These are phyloP conservation scores for Halenospora varia DNA, from an alignment of 495 filamentous ascomycete species.

Conservation along the genomic window DNA sequence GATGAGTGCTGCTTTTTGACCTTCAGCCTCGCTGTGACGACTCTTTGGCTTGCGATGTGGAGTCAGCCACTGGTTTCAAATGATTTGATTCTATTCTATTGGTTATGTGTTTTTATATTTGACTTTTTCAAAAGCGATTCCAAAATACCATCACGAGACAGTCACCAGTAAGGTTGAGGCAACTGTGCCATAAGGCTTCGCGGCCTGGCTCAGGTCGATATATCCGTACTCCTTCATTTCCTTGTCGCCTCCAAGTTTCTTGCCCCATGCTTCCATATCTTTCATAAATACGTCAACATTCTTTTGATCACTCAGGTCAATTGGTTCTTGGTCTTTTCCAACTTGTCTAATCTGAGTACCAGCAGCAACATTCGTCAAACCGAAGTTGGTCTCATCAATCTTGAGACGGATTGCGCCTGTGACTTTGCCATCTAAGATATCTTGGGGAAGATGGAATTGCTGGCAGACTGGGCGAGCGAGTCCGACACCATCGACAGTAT, in stretches of 20 bases:
- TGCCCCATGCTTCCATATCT: constrained; percentile 20
- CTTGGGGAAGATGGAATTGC: constrained; percentile 44
- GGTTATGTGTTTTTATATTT: no score
- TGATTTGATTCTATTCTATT: no score
- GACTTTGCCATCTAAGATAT: constrained; percentile 44
- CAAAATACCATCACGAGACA: background rate
- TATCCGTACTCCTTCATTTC: constrained; percentile 27
- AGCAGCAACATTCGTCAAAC: constrained; percentile 39
- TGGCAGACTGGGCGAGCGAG: constrained; percentile 49
- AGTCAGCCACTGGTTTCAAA: background rate
- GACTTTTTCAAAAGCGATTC: background rate
- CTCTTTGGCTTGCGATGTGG: no score
- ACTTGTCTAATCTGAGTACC: constrained; percentile 49
- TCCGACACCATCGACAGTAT: constrained; percentile 55
- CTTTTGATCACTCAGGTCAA: constrained; percentile 43
- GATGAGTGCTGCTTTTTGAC: no score
- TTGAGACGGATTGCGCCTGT: constrained; percentile 40
- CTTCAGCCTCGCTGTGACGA: no score
- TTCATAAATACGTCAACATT: constrained; percentile 29
- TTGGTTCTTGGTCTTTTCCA: constrained; percentile 48
- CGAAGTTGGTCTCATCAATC: constrained; percentile 43
- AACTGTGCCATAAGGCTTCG: constrained; percentile 9
- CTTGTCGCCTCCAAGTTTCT: constrained; percentile 22
- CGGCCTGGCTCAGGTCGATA: constrained; percentile 21
- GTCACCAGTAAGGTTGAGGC: background rate